Evolutionary conservation across 179 eudicot species (phyloP).

Genomic region (Patellifolia procumbens): DNA sequence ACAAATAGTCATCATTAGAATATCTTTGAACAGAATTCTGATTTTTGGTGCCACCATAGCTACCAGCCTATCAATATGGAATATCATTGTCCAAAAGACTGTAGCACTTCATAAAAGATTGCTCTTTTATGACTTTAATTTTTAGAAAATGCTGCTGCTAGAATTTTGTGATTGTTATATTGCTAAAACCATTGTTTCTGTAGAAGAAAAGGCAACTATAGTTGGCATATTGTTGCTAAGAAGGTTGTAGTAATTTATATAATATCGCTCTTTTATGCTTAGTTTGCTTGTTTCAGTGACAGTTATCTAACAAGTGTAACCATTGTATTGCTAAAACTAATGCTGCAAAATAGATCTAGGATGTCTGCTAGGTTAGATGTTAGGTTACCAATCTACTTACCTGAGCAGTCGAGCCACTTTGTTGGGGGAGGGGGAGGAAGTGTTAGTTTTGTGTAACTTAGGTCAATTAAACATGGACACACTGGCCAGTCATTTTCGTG

Average conservation of each 20-base stretch:
- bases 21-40: slow-evolving; percentile 1
- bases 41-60: neutral
- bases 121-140: neutral
- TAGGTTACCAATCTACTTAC: neutral
- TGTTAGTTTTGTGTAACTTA: neutral
- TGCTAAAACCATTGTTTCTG: neutral
- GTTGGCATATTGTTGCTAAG: neutral
- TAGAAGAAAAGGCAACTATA: neutral
- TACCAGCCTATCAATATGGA: neutral
- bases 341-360: neutral
- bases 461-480: neutral
- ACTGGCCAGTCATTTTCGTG: neutral
- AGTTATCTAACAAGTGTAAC: neutral
- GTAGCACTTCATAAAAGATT: neutral
- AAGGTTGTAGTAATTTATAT: neutral
- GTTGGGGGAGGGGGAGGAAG: neutral
- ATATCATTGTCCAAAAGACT: too few relatives aligned
- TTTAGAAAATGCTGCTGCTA: too few relatives aligned
- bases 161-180: too few relatives aligned
- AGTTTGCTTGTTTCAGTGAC: neutral
- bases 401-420: neutral
- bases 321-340: neutral
- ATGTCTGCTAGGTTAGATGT: neutral
- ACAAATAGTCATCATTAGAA: neutral
- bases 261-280: neutral